Percentiles rank a stretch among this genome's conserved stretches.
Conservation (phyloP, 2,329 filamentous ascomycete species). For the Fusarium fracticaudum region DNA sequence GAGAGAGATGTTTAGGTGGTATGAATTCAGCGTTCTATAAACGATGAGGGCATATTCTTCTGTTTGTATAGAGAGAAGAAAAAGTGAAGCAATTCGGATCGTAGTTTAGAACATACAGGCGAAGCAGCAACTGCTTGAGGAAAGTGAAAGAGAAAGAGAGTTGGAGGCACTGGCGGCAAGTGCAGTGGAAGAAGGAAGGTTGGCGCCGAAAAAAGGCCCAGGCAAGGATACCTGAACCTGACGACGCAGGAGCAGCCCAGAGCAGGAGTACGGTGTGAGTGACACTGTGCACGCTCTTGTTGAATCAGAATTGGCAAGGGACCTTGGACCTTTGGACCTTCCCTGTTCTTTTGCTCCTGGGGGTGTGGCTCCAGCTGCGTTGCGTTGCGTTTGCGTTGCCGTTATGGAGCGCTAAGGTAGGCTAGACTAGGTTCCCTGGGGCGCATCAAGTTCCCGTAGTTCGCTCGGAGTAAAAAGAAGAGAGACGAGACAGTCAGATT, state of each 20-base stretch:
- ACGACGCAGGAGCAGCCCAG: background rate
- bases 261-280: conserved; percentile 6
- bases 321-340: conserved; percentile 2
- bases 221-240: conserved; percentile 21
- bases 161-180: conserved; percentile 29
- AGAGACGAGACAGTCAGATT: background rate
- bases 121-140: conserved; percentile 42
- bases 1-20: conserved; percentile 29
- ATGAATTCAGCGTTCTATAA: conserved; percentile 39
- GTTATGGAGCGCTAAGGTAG: conserved; percentile 1
- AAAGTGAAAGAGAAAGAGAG: conserved; percentile 40
- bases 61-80: conserved; percentile 17
- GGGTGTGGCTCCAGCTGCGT: conserved; percentile 34
- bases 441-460: conserved; percentile 30
- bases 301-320: conserved; percentile 11
- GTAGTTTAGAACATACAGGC: conserved; percentile 42
- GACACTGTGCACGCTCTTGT: conserved; percentile 14
- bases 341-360: background rate
- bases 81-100: conserved; percentile 45
- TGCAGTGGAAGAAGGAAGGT: conserved; percentile 35
- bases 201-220: conserved; percentile 36
- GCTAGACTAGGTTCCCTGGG: conserved; percentile 17
- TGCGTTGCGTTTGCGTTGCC: conserved; percentile 8
- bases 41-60: conserved; percentile 45
- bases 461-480: conserved; percentile 22